Percentiles rank a stretch among this genome's conserved stretches.
Conservation (phyloP, 352 stramenopile genomes). For the Globisporangium uncinulatum region DNA sequence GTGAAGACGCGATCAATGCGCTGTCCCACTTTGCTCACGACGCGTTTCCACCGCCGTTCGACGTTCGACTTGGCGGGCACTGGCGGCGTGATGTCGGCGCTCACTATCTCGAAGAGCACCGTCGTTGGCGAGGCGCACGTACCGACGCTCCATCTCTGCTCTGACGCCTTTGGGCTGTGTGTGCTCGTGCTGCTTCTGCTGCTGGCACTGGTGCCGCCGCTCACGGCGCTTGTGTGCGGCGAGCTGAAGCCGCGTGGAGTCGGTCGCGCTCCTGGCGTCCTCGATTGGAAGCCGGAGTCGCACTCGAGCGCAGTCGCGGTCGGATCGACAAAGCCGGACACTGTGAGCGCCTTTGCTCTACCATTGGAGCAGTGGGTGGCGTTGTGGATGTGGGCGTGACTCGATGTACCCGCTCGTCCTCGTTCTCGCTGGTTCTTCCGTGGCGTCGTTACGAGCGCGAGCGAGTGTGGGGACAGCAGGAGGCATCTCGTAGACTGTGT, state of each 20-base stretch:
- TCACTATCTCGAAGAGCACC: conserved; percentile 2
- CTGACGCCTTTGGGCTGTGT: conserved; percentile 1
- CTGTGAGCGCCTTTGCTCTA: too few species aligned
- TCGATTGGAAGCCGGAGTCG: too few species aligned
- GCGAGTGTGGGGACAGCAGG: background rate
- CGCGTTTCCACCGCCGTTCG: conserved; percentile 8
- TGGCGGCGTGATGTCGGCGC: background rate
- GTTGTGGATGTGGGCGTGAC: background rate
- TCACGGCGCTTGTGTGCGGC: background rate
- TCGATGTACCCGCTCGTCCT: background rate
- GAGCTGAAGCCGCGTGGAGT: background rate
- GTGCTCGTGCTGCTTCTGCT: background rate
- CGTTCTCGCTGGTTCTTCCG: background rate
- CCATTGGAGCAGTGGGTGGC: too few species aligned
- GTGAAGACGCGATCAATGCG: conserved; percentile 2
- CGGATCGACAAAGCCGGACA: too few species aligned
- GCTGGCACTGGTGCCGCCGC: background rate
- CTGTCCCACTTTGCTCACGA: background rate
- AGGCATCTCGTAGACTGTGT: background rate
- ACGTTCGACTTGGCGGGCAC: conserved; percentile 13
- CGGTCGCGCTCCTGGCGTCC: too few species aligned
- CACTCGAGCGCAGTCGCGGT: too few species aligned
- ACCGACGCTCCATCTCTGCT: conserved; percentile 3
- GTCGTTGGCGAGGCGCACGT: background rate
- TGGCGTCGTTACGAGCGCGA: background rate